Conservation (phyloP, 768 basidiomycete genomes). For the Tricholoma sp. region DNA sequence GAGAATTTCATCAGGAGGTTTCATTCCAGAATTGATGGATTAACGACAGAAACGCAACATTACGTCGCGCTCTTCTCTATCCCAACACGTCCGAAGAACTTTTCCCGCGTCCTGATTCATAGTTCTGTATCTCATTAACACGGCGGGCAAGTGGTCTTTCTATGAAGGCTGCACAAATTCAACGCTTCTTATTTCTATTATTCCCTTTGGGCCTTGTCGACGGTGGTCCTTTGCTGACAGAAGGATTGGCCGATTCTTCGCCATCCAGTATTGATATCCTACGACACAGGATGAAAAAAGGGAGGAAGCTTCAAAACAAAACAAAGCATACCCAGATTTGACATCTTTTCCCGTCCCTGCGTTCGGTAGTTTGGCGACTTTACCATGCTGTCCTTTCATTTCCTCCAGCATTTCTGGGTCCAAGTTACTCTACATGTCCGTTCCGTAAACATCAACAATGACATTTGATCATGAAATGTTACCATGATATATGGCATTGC, state of each 20-base stretch:
- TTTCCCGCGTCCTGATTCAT: slow-evolving; percentile 5
- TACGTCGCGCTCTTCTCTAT: slow-evolving; percentile 57
- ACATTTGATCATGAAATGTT: not conserved
- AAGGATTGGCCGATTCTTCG: slow-evolving; percentile 17
- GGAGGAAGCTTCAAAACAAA: not conserved
- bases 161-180: slow-evolving; percentile 1
- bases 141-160: not conserved
- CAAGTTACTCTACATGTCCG: slow-evolving; percentile 57
- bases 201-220: slow-evolving; percentile 22
- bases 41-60: slow-evolving; percentile 39
- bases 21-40: not conserved
- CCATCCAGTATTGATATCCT: slow-evolving; percentile 38
- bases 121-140: not conserved
- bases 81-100: slow-evolving; percentile 20
- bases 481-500: slow-evolving; percentile 77
- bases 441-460: slow-evolving; percentile 8
- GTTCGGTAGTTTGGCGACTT: slow-evolving; percentile 48
- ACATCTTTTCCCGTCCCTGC: slow-evolving; percentile 56
- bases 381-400: slow-evolving; percentile 56
- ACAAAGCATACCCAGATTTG: slow-evolving; percentile 43
- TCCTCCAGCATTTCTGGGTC: slow-evolving; percentile 67
- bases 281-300: slow-evolving; percentile 1
- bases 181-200: slow-evolving; percentile 32
- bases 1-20: not conserved
- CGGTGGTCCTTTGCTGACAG: not conserved